Base-by-base conservation (phyloP, 2,329 filamentous ascomycete species). In the Beauveria australis region DNA sequence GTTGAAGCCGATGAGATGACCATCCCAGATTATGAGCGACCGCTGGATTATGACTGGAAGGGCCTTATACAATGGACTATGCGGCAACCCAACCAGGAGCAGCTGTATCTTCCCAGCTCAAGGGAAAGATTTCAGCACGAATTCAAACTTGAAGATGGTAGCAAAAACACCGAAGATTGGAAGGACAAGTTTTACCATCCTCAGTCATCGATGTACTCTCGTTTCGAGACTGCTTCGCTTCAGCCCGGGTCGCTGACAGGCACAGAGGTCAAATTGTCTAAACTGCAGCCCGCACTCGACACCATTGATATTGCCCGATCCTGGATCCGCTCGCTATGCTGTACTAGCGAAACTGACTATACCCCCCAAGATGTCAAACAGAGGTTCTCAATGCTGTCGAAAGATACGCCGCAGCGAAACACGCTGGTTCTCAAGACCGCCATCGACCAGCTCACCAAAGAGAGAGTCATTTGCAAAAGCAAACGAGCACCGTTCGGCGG, bases 21-120 rank as follows among this genome's bases (percentile, higher is more conserved):
- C 1, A 71, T 77, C 2, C 76, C 92, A 22, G 77, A 91, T 69
- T 89, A 83, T 64, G 79, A 89, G 55, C 74, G 88, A 51, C 78
- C 85, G 0, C 71, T 81, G 44, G 78, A 80, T 1, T 91, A 90
- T 62, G 86, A 92, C 67, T 92, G 89, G 88, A 73, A 76, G 10
- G 72, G 70, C 5, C 72, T 92, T 6, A 80, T 92, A 52, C 76
- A 80, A 41, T 93, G 89, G 89, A 81, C 86, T 1, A 75, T 84
- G 64, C 76, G 79, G 24, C 81, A 83, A 4, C 73, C 78, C 26
- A 74, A 74, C 0, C 72, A 77, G 33, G 74, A 79, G 59, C 76
- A 76, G 0, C 67, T 80, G 40, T 70, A 76, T 24, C 75, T 87
- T 2, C 84, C 84, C 1, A 68, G 69, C 3, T 76, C 77, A 1